phyloP scores from a whole-genome alignment of 306 rosid species.

The Calophaca sinica region DNA sequence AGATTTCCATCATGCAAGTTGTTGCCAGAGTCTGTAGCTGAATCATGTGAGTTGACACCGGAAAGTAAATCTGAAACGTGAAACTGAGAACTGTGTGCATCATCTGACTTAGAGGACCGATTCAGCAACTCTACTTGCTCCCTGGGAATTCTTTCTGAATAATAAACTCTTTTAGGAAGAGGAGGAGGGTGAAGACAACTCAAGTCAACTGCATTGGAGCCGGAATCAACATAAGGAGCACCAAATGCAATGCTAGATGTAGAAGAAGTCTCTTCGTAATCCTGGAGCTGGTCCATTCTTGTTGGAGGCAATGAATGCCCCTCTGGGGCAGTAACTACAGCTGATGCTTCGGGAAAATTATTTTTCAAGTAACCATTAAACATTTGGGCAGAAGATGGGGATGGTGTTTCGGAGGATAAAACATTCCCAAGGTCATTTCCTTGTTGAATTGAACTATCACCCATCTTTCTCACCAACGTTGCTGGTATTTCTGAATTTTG shows the following conservation, averaged over 20 bases:
- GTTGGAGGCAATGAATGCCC: constrained; percentile 49
- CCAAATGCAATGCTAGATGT: constrained; percentile 55
- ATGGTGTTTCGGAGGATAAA: constrained; percentile 46
- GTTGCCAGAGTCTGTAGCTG: constrained; percentile 51
- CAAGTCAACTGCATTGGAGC: constrained; percentile 63
- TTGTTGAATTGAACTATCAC: constrained; percentile 54
- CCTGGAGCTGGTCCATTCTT: constrained; percentile 56
- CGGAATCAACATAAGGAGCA: constrained; percentile 57
- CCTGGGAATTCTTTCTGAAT: constrained; percentile 83
- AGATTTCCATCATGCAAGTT: constrained; percentile 52
- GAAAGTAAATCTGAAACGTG: constrained; percentile 62
- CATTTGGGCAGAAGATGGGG: constrained; percentile 49
- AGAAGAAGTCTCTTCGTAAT: constrained; percentile 58
- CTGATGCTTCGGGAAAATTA: constrained; percentile 52
- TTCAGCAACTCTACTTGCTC: constrained; percentile 76
- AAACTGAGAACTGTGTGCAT: constrained; percentile 59
- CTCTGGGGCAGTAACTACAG: constrained; percentile 49
- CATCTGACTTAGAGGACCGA: constrained; percentile 83
- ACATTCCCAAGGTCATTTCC: constrained; percentile 51
- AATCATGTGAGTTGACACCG: constrained; percentile 51
- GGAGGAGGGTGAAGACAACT: constrained; percentile 68
- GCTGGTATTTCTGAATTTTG: constrained; percentile 56
- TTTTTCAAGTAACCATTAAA: constrained; percentile 35
- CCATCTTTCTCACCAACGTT: constrained; percentile 49
- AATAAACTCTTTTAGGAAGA: constrained; percentile 69